Evolutionary conservation across 1,139 yeast genomes (phyloP).

Genomic region (Candida labiduridarum): DNA sequence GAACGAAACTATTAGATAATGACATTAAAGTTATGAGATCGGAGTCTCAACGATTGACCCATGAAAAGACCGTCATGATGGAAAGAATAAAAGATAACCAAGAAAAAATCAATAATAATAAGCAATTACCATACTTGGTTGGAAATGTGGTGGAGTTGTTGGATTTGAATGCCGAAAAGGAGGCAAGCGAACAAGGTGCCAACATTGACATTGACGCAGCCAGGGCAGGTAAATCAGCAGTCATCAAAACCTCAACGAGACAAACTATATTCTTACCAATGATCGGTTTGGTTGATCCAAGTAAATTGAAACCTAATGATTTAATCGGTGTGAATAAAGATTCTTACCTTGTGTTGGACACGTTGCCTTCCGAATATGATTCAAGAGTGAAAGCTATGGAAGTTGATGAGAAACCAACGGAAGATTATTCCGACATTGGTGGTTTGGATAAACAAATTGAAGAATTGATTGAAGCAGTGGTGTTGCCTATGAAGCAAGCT

Average conservation of each 20-base stretch:
- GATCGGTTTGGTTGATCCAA: conserved; percentile 92
- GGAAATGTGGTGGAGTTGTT: conserved; percentile 97
- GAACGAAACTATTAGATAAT: conserved; percentile 87
- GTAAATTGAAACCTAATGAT: conserved; percentile 88
- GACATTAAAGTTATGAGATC: conserved; percentile 96
- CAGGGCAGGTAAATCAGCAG: conserved; percentile 95
- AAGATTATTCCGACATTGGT: conserved; percentile 95
- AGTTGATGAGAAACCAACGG: conserved; percentile 97
- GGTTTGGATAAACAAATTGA: conserved; percentile 98
- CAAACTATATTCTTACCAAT: conserved; percentile 96
- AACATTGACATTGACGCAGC: conserved; percentile 92
- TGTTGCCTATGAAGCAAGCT: conserved; percentile 97
- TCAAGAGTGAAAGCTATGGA: conserved; percentile 99
- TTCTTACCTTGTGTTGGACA: conserved; percentile 88
- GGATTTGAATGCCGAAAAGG: conserved; percentile 86
- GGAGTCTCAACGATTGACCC: conserved; percentile 86
- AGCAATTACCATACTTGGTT: conserved; percentile 92
- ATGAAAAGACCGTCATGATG: conserved; percentile 89
- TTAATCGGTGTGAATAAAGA: conserved; percentile 97
- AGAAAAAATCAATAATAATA: conserved; percentile 93
- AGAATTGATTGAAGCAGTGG: conserved; percentile 97
- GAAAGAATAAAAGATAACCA: conserved; percentile 95
- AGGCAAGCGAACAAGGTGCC: conserved; percentile 90
- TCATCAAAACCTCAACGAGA: conserved; percentile 94
- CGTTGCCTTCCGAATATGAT: conserved; percentile 96